phyloP scores from a whole-genome alignment of 2,329 filamentous ascomycete species.

The Penicillium sp. region DNA sequence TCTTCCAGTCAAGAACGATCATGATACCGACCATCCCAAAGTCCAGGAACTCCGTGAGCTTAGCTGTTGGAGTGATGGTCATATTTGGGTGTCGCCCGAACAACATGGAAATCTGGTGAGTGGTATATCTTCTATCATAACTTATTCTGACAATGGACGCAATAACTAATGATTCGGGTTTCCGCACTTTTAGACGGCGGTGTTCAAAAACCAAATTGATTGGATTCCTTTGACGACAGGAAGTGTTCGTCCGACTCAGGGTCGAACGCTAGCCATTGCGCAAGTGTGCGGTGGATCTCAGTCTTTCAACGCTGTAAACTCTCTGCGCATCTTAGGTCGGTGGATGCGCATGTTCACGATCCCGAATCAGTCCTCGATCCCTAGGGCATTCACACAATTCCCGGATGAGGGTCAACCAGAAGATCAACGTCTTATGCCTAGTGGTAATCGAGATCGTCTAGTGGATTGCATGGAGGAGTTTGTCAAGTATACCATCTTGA shows the following conservation, averaged over 20 bases:
- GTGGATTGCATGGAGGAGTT: conserved; percentile 70
- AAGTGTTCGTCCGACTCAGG: conserved; percentile 64
- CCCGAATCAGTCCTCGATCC: conserved; percentile 64
- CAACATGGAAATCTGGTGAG: conserved; percentile 63
- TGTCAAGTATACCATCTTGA: conserved; percentile 66
- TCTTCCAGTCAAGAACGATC: conserved; percentile 63
- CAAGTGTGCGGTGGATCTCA: conserved; percentile 65
- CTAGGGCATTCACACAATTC: conserved; percentile 63
- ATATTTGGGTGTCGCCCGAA: conserved; percentile 65
- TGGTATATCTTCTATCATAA: background rate
- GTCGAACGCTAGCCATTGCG: conserved; percentile 60
- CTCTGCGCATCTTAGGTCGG: conserved; percentile 61
- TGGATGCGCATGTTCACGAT: conserved; percentile 71
- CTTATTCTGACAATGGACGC: background rate
- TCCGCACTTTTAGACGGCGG: background rate
- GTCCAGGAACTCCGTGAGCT: conserved; percentile 63
- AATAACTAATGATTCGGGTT: conserved; percentile 6
- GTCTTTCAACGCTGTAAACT: conserved; percentile 66
- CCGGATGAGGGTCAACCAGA: conserved; percentile 48
- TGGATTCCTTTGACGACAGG: conserved; percentile 65
- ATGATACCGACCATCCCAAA: conserved; percentile 56
- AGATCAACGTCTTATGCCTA: conserved; percentile 53
- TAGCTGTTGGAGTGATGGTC: conserved; percentile 64
- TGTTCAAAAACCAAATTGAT: conserved; percentile 66
- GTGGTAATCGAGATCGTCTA: conserved; percentile 58